These are phyloP conservation scores for Staphylotrichum longicolle DNA, from an alignment of 495 filamentous ascomycete genomes.

Conservation along the genomic window DNA sequence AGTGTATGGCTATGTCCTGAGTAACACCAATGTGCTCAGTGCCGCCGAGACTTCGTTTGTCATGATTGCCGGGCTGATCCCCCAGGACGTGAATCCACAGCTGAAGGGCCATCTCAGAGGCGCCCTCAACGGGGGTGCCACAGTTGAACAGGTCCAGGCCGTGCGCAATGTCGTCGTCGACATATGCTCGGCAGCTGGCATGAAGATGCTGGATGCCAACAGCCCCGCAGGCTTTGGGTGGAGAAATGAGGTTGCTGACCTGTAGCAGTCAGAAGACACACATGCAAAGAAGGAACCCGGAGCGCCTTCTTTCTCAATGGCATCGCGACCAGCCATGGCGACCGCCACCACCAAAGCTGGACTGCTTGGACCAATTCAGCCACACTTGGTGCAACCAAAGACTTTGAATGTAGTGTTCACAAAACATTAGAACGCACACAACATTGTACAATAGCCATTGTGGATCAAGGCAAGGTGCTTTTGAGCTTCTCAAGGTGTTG, in stretches of 20 bases:
- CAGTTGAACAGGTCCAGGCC: constrained; percentile 51
- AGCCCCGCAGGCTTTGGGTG: constrained; percentile 44
- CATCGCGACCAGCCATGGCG: no score
- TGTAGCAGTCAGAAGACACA: constrained; percentile 19
- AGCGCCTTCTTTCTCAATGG: no score
- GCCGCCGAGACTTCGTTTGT: constrained; percentile 52
- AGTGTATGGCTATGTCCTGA: constrained; percentile 53
- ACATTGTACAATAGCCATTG: no score
- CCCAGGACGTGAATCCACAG: constrained; percentile 57
- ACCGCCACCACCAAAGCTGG: no score
- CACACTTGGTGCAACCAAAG: no score
- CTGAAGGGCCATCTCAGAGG: constrained; percentile 56
- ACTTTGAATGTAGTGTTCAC: no score
- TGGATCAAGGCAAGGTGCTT: no score
- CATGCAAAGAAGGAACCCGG: background rate
- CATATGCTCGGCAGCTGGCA: constrained; percentile 50
- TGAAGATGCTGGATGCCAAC: constrained; percentile 38
- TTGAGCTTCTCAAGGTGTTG: no score
- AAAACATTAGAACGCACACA: no score
- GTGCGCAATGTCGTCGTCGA: constrained; percentile 50
- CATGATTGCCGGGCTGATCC: constrained; percentile 55
- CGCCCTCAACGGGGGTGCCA: constrained; percentile 53
- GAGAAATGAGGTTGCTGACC: constrained; percentile 39
- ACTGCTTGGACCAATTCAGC: no score
- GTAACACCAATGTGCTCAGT: constrained; percentile 48